phyloP scores from a whole-genome alignment of 768 basidiomycete species.

The Pisolithus tinctorius region DNA sequence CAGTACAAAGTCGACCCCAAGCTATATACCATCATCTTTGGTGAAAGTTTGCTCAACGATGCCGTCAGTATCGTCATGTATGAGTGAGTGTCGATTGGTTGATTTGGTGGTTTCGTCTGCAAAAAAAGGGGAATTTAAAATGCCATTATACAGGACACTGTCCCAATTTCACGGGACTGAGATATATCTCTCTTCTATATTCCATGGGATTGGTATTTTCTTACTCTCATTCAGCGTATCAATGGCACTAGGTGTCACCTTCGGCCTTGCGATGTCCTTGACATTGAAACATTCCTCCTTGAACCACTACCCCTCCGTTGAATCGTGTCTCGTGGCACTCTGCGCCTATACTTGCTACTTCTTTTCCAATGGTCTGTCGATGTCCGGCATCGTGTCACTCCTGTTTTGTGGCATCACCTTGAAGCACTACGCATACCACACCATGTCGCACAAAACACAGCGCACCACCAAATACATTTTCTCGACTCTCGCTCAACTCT shows the following conservation, averaged over 20 bases:
- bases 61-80: conserved; percentile 99
- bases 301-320: conserved; percentile 82
- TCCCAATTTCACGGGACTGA: conserved; percentile 88
- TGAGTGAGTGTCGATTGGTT: conserved; percentile 63
- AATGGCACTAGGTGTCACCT: conserved; percentile 88
- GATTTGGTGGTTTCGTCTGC: neutral
- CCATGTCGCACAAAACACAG: conserved; percentile 94
- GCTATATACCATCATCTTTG: conserved; percentile 94
- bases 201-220: conserved; percentile 98
- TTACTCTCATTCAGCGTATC: conserved; percentile 91
- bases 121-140: neutral
- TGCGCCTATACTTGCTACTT: conserved; percentile 97
- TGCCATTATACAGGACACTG: conserved; percentile 55
- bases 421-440: conserved; percentile 99
- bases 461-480: conserved; percentile 94
- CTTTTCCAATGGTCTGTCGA: conserved; percentile 91
- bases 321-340: conserved; percentile 92
- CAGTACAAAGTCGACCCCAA: conserved; percentile 99
- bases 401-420: conserved; percentile 98
- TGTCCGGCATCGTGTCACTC: conserved; percentile 96
- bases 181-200: conserved; percentile 80
- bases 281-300: conserved; percentile 93
- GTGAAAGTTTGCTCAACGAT: conserved; percentile 94
- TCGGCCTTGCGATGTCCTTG: conserved; percentile 87
- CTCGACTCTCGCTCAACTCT: conserved; percentile 85